A percentile compares a stretch with the other conserved stretches of the same genome.
Conservation (phyloP, 2,329 filamentous ascomycete species). For the Fusarium guadeloupense region DNA sequence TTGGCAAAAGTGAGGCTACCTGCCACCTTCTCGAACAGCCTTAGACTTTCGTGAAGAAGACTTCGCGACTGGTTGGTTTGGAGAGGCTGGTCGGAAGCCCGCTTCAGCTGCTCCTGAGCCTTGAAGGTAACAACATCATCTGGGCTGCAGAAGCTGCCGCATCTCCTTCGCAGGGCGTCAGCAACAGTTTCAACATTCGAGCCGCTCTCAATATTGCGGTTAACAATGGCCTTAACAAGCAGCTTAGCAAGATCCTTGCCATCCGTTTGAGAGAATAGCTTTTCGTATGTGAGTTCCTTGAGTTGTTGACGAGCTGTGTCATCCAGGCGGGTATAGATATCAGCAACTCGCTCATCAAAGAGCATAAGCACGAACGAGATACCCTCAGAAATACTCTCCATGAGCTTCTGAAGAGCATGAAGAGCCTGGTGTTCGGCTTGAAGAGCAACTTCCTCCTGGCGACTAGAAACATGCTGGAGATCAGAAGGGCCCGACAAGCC, state of each 20-base stretch:
- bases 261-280: conserved; percentile 79
- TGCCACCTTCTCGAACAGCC: conserved; percentile 89
- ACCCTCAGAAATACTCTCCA: conserved; percentile 92
- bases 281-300: conserved; percentile 83
- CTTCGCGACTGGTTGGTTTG: conserved; percentile 81
- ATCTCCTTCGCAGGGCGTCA: conserved; percentile 89
- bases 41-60: conserved; percentile 86
- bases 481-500: conserved; percentile 92
- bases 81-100: conserved; percentile 79
- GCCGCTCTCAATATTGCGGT: conserved; percentile 95
- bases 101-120: conserved; percentile 92
- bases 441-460: conserved; percentile 90
- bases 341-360: conserved; percentile 91
- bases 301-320: conserved; percentile 75
- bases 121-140: conserved; percentile 99
- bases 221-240: conserved; percentile 96
- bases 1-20: conserved; percentile 83
- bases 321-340: conserved; percentile 82
- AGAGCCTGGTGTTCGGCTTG: conserved; percentile 95
- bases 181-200: conserved; percentile 98
- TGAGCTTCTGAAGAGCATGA: conserved; percentile 83
- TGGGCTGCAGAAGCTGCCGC: conserved; percentile 95
- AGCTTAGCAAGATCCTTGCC: conserved; percentile 93
- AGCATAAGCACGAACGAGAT: conserved; percentile 96
- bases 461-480: conserved; percentile 77